Evolutionary conservation across 2,329 filamentous ascomycete genomes (phyloP).

Genomic region (Penicillium sp.): DNA sequence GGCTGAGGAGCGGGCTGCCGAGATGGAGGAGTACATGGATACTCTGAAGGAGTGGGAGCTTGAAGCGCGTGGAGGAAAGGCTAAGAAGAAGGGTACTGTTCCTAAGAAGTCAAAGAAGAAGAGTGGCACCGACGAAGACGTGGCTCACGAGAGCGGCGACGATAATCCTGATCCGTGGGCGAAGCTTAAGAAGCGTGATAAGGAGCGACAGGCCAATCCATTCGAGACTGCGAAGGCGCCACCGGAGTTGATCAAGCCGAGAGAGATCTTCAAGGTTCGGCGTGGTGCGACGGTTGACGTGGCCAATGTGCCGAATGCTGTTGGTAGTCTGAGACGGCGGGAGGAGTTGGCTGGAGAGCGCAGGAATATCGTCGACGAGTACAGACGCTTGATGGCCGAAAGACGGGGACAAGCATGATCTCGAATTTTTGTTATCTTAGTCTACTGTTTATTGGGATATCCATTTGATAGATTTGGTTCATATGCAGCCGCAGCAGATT

Average conservation of each 20-base stretch:
- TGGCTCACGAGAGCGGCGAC: constrained; percentile 54
- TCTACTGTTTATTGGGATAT: constrained; percentile 7
- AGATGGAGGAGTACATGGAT: constrained; percentile 62
- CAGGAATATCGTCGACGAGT: constrained; percentile 69
- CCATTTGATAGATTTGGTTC: constrained; percentile 12
- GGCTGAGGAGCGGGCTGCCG: constrained; percentile 63
- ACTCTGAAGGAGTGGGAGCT: constrained; percentile 62
- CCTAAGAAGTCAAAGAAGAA: constrained; percentile 42
- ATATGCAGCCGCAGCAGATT: constrained; percentile 21
- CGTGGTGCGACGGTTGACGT: constrained; percentile 65
- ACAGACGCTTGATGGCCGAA: constrained; percentile 66
- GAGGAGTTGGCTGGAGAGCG: constrained; percentile 71
- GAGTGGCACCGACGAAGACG: constrained; percentile 33
- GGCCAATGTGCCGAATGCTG: constrained; percentile 65
- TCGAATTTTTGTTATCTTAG: not conserved
- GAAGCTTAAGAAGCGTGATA: constrained; percentile 61
- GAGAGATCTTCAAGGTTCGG: constrained; percentile 64
- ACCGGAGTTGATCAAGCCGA: constrained; percentile 65
- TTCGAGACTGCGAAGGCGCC: constrained; percentile 67
- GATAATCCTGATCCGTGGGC: constrained; percentile 76
- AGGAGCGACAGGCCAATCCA: constrained; percentile 37
- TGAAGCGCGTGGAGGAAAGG: constrained; percentile 51
- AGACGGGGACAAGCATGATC: constrained; percentile 35
- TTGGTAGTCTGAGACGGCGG: constrained; percentile 68
- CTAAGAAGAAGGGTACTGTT: constrained; percentile 44